A percentile compares a stretch with the other conserved stretches of the same genome.
These are phyloP conservation scores for Chalciporus piperatus DNA, from an alignment of 768 basidiomycete genomes.

Conservation along the genomic window DNA sequence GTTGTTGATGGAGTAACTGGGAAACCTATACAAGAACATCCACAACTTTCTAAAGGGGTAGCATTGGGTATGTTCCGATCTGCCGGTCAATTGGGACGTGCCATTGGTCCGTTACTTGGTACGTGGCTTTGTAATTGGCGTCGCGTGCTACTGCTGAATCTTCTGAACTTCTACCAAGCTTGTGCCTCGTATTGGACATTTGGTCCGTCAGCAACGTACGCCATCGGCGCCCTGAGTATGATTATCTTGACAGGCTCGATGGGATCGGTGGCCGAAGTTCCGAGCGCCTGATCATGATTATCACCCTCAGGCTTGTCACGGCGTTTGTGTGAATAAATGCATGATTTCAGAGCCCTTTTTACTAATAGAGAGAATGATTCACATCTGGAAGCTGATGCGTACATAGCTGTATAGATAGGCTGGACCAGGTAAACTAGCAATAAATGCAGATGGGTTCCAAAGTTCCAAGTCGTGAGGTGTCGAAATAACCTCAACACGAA, in stretches of 20 bases:
- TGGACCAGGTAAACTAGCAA: neutral
- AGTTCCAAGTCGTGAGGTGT: neutral
- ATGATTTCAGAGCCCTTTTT: neutral
- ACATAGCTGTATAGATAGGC: constrained; percentile 1
- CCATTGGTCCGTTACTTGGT: constrained; percentile 90
- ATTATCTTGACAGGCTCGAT: constrained; percentile 54
- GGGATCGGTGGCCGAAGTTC: constrained; percentile 40
- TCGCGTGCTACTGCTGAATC: constrained; percentile 6
- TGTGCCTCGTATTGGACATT: constrained; percentile 89
- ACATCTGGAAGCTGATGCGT: constrained; percentile 1
- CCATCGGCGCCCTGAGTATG: constrained; percentile 63
- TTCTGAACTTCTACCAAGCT: constrained; percentile 42
- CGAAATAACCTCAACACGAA: constrained; percentile 12
- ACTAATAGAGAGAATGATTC: neutral
- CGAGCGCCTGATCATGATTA: constrained; percentile 10
- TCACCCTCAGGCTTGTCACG: neutral
- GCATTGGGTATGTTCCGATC: constrained; percentile 86
- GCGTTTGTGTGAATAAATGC: neutral
- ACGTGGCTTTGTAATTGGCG: constrained; percentile 24
- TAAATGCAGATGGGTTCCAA: constrained; percentile 1
- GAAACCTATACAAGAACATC: constrained; percentile 53
- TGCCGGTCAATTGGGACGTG: constrained; percentile 91
- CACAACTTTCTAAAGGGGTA: constrained; percentile 76
- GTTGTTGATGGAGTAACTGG: constrained; percentile 54
- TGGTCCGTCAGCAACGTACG: constrained; percentile 77